Conservation (phyloP, 345 rosid species). For the Acer yangbiense region DNA sequence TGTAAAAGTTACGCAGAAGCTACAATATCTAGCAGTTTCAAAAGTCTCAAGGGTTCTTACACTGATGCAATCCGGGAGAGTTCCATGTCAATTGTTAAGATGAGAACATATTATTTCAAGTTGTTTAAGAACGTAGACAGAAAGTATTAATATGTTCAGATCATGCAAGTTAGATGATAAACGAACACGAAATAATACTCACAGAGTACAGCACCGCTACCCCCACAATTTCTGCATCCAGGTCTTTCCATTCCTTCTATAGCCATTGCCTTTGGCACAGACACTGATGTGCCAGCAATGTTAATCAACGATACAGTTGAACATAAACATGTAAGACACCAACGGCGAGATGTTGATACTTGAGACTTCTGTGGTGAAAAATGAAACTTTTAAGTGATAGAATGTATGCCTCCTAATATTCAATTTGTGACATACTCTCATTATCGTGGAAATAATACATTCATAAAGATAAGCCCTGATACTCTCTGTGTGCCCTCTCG, state of each 20-base stretch:
- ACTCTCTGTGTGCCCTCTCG: not conserved
- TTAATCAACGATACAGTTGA: conserved; percentile 56
- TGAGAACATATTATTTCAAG: too few species aligned
- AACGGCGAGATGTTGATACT: conserved; percentile 54
- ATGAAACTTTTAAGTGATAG: not conserved
- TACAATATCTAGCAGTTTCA: not conserved
- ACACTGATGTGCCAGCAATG: conserved; percentile 39
- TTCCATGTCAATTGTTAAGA: too few species aligned
- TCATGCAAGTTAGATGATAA: not conserved
- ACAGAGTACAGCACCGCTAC: conserved; percentile 89
- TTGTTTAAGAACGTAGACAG: not conserved
- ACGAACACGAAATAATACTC: conserved; percentile 29
- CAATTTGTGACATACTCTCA: not conserved
- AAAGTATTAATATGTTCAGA: not conserved
- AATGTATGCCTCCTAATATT: not conserved
- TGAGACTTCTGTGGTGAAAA: conserved; percentile 43
- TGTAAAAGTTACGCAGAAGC: not conserved
- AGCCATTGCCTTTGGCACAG: conserved; percentile 40
- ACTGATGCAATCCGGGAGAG: too few species aligned
- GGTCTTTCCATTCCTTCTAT: conserved; percentile 62
- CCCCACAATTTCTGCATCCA: conserved; percentile 77
- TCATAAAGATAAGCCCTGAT: not conserved
- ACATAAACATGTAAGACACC: conserved; percentile 73
- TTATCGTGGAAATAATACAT: not conserved
- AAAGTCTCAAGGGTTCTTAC: not conserved